Percentiles rank a stretch among this genome's conserved stretches.
These are phyloP conservation scores for Ganoderma leucocontextum DNA, from an alignment of 1,284 basidiomycete genomes.

Conservation along the genomic window DNA sequence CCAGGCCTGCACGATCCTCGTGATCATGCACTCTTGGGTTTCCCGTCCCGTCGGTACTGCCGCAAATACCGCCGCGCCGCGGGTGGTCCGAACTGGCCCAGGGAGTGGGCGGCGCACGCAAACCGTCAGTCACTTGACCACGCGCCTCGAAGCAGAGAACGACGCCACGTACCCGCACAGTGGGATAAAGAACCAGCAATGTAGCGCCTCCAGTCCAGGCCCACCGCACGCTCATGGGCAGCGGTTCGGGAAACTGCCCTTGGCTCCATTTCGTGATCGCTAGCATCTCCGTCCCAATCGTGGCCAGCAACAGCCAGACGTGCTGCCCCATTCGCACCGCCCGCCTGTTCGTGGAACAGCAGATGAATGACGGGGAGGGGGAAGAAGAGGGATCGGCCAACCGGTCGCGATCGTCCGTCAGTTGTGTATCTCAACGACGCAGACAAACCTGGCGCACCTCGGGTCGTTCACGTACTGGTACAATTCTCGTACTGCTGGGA, in stretches of 20 bases:
- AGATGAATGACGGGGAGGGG: constrained; percentile 6
- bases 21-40: constrained; percentile 39
- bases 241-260: constrained; percentile 70
- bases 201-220: constrained; percentile 66
- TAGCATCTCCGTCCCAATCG: constrained; percentile 78
- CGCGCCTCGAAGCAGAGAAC: constrained; percentile 15
- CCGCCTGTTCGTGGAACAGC: constrained; percentile 51
- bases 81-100: constrained; percentile 47
- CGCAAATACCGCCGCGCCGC: constrained; percentile 46
- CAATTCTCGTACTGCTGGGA: constrained; percentile 82
- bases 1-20: constrained; percentile 22
- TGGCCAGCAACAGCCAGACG: constrained; percentile 84
- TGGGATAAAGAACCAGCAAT: constrained; percentile 73
- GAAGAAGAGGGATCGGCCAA: constrained; percentile 13
- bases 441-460: constrained; percentile 55
- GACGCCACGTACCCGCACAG: constrained; percentile 57
- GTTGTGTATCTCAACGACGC: constrained; percentile 13
- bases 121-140: constrained; percentile 26
- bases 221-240: constrained; percentile 69
- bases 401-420: constrained; percentile 26
- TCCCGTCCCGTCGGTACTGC: constrained; percentile 38
- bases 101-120: constrained; percentile 15
- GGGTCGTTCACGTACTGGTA: constrained; percentile 84
- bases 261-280: constrained; percentile 82
- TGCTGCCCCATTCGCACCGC: constrained; percentile 88